Evolutionary conservation across 192 early-diverging fungal genomes (phyloP).

Genomic region (Obelidium mucronatum): DNA sequence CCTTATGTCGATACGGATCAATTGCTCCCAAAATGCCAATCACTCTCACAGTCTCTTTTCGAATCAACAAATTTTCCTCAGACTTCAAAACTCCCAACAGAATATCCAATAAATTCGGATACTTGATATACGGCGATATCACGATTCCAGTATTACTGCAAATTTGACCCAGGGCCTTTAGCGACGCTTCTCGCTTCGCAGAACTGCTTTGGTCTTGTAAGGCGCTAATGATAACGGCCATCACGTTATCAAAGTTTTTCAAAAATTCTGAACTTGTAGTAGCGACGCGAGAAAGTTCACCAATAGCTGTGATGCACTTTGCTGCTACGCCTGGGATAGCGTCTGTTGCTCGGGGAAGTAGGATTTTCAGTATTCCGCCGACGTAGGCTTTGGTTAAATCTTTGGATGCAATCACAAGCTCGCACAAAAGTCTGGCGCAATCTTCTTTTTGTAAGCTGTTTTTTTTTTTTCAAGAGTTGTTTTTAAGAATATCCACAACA

Average conservation of each 20-base stretch:
- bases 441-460: constrained; percentile 79
- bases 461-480: background rate
- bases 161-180: constrained; percentile 77
- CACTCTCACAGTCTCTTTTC: constrained; percentile 76
- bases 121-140: constrained; percentile 81
- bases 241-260: constrained; percentile 71
- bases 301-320: constrained; percentile 71
- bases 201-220: constrained; percentile 77
- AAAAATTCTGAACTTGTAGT: constrained; percentile 41
- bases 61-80: constrained; percentile 68
- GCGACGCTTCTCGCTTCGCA: constrained; percentile 76
- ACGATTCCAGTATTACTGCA: constrained; percentile 78
- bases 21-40: constrained; percentile 86
- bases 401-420: constrained; percentile 70
- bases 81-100: constrained; percentile 75
- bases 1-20: constrained; percentile 72
- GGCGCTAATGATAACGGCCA: constrained; percentile 72
- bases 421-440: constrained; percentile 67
- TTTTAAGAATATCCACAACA: background rate
- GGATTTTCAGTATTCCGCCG: constrained; percentile 72
- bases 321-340: constrained; percentile 75
- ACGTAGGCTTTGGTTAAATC: constrained; percentile 80
- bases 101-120: constrained; percentile 74
- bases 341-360: constrained; percentile 70
- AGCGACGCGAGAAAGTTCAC: constrained; percentile 62